Percentiles rank a stretch among this genome's conserved stretches.
phyloP scores from a whole-genome alignment of 106 monocot species.

The Chionographis japonica region DNA sequence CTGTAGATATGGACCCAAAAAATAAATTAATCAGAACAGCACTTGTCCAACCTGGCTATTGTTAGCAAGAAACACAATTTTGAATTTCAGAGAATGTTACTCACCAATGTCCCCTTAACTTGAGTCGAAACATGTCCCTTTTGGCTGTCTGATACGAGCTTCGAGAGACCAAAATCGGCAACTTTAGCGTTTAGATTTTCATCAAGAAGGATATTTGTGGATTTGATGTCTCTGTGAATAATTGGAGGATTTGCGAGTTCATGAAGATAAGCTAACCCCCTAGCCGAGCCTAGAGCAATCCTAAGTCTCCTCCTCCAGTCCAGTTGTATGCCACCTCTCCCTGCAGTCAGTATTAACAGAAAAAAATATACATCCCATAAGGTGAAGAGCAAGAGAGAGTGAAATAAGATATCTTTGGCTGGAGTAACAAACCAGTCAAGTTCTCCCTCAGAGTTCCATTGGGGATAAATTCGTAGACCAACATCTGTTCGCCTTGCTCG shows the following conservation, averaged over 20 bases:
- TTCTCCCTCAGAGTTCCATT: constrained; percentile 60
- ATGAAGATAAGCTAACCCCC: constrained; percentile 68
- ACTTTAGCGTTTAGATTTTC: constrained; percentile 56
- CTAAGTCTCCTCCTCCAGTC: constrained; percentile 56
- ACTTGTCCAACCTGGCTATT: too few relatives aligned
- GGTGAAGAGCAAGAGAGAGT: neutral
- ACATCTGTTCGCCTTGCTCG: constrained; percentile 67
- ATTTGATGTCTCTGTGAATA: constrained; percentile 71
- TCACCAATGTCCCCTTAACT: constrained; percentile 73
- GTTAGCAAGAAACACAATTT: neutral
- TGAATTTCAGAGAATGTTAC: neutral
- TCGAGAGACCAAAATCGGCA: constrained; percentile 74
- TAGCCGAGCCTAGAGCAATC: constrained; percentile 57
- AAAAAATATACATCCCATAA: neutral
- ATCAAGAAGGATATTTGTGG: constrained; percentile 66
- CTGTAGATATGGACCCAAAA: constrained; percentile 13
- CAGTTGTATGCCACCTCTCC: constrained; percentile 35
- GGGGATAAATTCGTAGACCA: constrained; percentile 66
- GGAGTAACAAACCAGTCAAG: constrained; percentile 29
- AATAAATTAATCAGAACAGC: too few relatives aligned
- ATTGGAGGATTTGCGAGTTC: constrained; percentile 76
- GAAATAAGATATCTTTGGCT: neutral
- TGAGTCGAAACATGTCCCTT: constrained; percentile 71
- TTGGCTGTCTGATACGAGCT: constrained; percentile 41
- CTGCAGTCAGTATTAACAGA: constrained; percentile 13